phyloP scores from a whole-genome alignment of 805 yeast species.

The Wickerhamomyces silvicola region DNA sequence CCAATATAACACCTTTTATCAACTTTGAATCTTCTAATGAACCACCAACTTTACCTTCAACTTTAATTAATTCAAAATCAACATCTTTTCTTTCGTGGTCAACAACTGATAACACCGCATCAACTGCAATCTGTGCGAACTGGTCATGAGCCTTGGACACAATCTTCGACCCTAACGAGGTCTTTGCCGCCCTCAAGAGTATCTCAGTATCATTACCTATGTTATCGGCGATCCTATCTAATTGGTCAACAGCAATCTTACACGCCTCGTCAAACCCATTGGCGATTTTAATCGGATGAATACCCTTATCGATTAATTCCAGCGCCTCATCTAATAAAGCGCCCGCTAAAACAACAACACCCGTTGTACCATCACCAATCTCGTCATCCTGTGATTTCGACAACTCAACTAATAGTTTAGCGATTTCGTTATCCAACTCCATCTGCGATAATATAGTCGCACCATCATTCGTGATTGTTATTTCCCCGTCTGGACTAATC shows the following conservation, averaged over 20 bases:
- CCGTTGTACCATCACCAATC: constrained; percentile 98
- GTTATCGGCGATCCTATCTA: constrained; percentile 71
- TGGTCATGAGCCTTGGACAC: constrained; percentile 90
- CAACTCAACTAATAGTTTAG: constrained; percentile 88
- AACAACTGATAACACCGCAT: constrained; percentile 87
- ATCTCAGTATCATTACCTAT: constrained; percentile 38
- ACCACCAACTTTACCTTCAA: constrained; percentile 96
- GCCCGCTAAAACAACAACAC: constrained; percentile 95
- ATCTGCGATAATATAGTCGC: constrained; percentile 94
- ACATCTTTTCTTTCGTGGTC: constrained; percentile 91
- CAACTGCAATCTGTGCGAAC: constrained; percentile 96
- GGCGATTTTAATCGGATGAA: constrained; percentile 94
- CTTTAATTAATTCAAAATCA: constrained; percentile 91
- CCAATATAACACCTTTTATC: constrained; percentile 87
- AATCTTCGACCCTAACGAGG: constrained; percentile 91
- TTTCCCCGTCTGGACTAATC: constrained; percentile 94
- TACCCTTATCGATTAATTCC: constrained; percentile 92
- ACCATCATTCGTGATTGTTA: constrained; percentile 97
- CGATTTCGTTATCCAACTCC: constrained; percentile 95
- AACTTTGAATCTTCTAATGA: constrained; percentile 77
- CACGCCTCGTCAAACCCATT: constrained; percentile 98
- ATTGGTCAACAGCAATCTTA: constrained; percentile 73
- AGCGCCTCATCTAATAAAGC: constrained; percentile 91
- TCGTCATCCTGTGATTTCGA: constrained; percentile 96
- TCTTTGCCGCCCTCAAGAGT: constrained; percentile 85